Evolutionary conservation across 176 grass and related monocot species (phyloP), one percentile per base, ranked within the genome.

Genomic region (sorghum (Sorghum bicolor)): DNA sequence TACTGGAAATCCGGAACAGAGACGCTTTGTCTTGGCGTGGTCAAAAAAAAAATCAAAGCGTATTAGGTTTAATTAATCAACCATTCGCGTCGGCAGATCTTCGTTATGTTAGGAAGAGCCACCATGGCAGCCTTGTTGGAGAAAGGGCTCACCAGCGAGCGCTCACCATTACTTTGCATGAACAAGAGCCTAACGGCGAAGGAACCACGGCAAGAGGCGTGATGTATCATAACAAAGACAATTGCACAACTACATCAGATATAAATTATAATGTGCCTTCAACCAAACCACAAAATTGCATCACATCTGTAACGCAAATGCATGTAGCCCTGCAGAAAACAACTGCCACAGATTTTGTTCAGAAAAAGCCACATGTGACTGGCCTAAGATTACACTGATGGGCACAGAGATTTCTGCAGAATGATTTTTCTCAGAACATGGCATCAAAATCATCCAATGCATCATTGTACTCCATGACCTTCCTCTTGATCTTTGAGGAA

Each of bases 401-500:
- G 19, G 13, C 28, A 8, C 11, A 52, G 6, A 34, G 68, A 24
- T 33, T 17, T 68, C 28, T 4, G 29, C 41, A 24, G 40, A 48
- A 24, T 9, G 20, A 48, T 34, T 50, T 50, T 47, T 67, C 30
- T 75, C 31, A 75, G 33, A 55, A 53, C 73, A 55, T 57, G 10
- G 74, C 74, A 58, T 76, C 96, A 47, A 79, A 98, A 82, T 98
- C 91, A 74, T 98, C 87, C 72, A 92, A 76, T 36, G 47, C 75
- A 17, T 89, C 89, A 74, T 96, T 98, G 50, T 98, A 98, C 65
- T 81, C 77, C 77, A 90, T 52, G 74, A 93, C 80, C 31, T 90
- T 93, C 69, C 74, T 83, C 83, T 92, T 98, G 64, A 98, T 98
- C 87, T 93, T 95, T 25, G 89, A 98, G 52, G 87, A 95, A 78